These are phyloP conservation scores for Spergularia bocconei DNA, from an alignment of 148 eudicot genomes.

Conservation along the genomic window DNA sequence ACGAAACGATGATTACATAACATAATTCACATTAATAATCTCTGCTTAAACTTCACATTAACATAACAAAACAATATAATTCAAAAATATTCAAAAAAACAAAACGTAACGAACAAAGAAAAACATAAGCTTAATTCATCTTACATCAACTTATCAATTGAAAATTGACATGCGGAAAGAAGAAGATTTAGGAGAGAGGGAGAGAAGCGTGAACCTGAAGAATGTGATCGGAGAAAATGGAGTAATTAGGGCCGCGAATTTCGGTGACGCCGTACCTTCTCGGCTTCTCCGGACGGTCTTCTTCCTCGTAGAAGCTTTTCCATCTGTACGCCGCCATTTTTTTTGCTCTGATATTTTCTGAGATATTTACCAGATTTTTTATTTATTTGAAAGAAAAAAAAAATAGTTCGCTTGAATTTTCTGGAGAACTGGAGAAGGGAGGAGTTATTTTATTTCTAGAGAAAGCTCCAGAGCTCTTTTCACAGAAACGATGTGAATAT, in stretches of 20 bases:
- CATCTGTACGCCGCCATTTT: slow-evolving; percentile 61
- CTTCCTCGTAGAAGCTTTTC: slow-evolving; percentile 82
- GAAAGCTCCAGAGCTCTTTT: slow-evolving; percentile 9
- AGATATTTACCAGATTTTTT: not conserved
- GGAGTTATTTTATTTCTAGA: slow-evolving; percentile 29
- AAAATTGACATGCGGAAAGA: not conserved
- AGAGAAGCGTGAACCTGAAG: slow-evolving; percentile 48
- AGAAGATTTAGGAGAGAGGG: not conserved
- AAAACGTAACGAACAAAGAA: too few relatives aligned
- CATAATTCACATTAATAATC: too few relatives aligned
- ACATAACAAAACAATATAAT: too few relatives aligned
- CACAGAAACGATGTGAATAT: not conserved
- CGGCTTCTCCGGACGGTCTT: slow-evolving; percentile 95
- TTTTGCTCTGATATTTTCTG: not conserved
- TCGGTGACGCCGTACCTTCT: slow-evolving; percentile 81
- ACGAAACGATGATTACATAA: too few relatives aligned
- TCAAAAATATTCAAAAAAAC: too few relatives aligned
- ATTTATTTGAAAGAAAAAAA: too few relatives aligned
- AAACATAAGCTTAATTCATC: too few relatives aligned
- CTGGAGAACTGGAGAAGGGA: not conserved
- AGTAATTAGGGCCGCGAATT: slow-evolving; percentile 69
- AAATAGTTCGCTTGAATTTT: not conserved
- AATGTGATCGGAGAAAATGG: slow-evolving; percentile 59
- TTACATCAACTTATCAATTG: not conserved
- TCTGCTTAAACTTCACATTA: too few relatives aligned